phyloP scores from a whole-genome alignment of 345 rosid genomes.

The Nephelium lappaceum region DNA sequence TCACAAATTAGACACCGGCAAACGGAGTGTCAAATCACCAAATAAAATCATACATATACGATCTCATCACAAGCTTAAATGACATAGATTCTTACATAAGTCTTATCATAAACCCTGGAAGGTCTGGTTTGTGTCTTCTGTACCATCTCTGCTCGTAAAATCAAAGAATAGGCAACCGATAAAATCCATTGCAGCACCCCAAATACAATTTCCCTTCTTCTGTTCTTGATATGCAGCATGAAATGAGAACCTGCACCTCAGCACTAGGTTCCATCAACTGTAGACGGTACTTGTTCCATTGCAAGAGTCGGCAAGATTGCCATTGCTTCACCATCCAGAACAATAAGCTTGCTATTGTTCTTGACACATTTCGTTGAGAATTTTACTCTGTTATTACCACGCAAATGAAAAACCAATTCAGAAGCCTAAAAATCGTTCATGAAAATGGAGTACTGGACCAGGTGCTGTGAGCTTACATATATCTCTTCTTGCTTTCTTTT shows the following conservation, averaged over 20 bases:
- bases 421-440: background rate
- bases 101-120: too few relatives aligned
- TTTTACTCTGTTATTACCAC: constrained; percentile 52
- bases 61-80: too few relatives aligned
- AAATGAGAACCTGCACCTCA: background rate
- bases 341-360: constrained; percentile 46
- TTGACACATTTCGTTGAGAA: constrained; percentile 79
- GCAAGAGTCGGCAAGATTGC: constrained; percentile 58
- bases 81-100: background rate
- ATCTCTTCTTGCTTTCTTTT: constrained; percentile 61
- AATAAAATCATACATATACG: too few relatives aligned
- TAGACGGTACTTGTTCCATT: constrained; percentile 20
- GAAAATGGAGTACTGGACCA: background rate
- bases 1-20: too few relatives aligned
- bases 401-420: background rate
- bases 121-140: background rate
- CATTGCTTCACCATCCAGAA: constrained; percentile 78
- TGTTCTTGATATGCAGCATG: background rate
- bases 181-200: background rate
- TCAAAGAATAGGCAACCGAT: background rate
- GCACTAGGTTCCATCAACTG: background rate
- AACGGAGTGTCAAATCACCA: too few relatives aligned
- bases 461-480: constrained; percentile 49
- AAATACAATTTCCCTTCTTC: background rate
- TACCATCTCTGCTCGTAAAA: background rate